These are phyloP conservation scores for Ganoderma resinaceum DNA, from an alignment of 1,284 basidiomycete genomes.

Conservation along the genomic window DNA sequence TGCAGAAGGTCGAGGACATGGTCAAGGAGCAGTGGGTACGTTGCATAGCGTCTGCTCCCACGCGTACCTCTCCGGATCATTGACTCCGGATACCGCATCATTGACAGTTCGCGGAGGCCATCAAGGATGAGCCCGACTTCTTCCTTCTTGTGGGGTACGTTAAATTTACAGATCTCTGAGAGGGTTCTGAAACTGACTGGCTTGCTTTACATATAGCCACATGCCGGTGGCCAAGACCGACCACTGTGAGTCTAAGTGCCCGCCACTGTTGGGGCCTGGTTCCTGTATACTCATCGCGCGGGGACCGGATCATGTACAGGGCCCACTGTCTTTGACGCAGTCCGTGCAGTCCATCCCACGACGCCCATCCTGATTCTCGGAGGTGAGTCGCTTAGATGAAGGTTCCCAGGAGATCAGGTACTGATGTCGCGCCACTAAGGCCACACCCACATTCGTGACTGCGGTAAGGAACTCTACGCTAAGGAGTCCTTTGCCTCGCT, in stretches of 20 bases:
- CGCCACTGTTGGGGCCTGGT: slow-evolving; percentile 24
- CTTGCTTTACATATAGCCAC: slow-evolving; percentile 49
- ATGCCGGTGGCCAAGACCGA: slow-evolving; percentile 69
- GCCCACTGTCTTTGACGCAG: slow-evolving; percentile 75
- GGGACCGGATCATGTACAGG: slow-evolving; percentile 45
- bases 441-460: slow-evolving; percentile 83
- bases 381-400: slow-evolving; percentile 44
- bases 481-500: background rate
- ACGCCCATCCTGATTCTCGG: slow-evolving; percentile 86
- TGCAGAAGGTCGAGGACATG: slow-evolving; percentile 78
- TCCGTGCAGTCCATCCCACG: slow-evolving; percentile 72
- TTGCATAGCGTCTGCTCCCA: background rate
- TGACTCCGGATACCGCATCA: background rate
- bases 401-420: background rate
- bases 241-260: slow-evolving; percentile 52
- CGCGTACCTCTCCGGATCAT: background rate
- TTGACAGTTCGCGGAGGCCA: slow-evolving; percentile 75
- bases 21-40: slow-evolving; percentile 76
- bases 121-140: slow-evolving; percentile 81
- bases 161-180: background rate
- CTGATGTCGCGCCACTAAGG: slow-evolving; percentile 46
- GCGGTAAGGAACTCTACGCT: slow-evolving; percentile 48
- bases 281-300: background rate
- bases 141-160: slow-evolving; percentile 77
- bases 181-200: too few relatives aligned